These are phyloP conservation scores for Mortierella sp. DNA, from an alignment of 371 early-diverging fungal genomes.

Conservation along the genomic window DNA sequence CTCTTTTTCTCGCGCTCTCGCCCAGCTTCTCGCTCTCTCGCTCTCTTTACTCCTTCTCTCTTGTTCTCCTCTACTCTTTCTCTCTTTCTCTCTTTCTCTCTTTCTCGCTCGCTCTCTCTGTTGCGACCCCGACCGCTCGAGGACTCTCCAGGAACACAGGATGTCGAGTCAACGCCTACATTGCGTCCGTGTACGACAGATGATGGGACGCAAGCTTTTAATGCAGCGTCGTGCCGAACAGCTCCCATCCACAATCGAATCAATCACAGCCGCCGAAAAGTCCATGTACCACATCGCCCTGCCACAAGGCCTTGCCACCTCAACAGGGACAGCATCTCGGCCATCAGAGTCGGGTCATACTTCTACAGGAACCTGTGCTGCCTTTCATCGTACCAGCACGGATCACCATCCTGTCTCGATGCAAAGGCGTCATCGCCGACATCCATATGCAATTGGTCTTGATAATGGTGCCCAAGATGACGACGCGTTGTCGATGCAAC, in stretches of 20 bases:
- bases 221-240: constrained; percentile 35
- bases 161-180: constrained; percentile 26
- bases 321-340: not conserved
- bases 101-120: not conserved
- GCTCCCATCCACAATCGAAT: constrained; percentile 9
- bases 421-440: too few relatives aligned
- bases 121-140: too few relatives aligned
- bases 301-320: not conserved
- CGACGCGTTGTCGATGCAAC: too few relatives aligned
- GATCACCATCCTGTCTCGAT: too few relatives aligned
- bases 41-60: not conserved
- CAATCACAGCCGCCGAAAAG: constrained; percentile 11
- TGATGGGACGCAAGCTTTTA: constrained; percentile 43
- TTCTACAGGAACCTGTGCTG: too few relatives aligned
- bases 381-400: too few relatives aligned
- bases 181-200: constrained; percentile 49
- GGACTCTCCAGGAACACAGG: too few relatives aligned
- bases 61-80: not conserved
- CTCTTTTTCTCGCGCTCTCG: not conserved
- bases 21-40: not conserved
- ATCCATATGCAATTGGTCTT: too few relatives aligned
- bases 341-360: too few relatives aligned
- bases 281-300: constrained; percentile 23
- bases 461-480: too few relatives aligned
- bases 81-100: not conserved